phyloP scores from a whole-genome alignment of 2,329 filamentous ascomycete species.

The Tolypocladium sp. region DNA sequence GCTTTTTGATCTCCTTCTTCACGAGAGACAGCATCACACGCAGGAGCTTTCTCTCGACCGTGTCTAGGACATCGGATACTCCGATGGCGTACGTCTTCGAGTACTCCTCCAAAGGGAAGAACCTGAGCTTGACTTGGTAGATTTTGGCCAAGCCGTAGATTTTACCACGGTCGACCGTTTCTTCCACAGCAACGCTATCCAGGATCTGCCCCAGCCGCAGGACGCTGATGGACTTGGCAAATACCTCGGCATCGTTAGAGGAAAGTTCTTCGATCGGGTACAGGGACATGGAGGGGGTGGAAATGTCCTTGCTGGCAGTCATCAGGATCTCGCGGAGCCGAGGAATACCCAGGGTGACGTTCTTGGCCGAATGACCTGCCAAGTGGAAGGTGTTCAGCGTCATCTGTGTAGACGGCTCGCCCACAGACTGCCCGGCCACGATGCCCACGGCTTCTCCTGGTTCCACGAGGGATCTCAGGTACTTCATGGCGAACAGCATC shows the following conservation, averaged over 20 bases:
- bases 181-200: conserved; percentile 71
- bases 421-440: conserved; percentile 91
- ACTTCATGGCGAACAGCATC: conserved; percentile 81
- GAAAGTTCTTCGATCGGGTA: conserved; percentile 65
- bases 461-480: conserved; percentile 83
- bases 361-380: conserved; percentile 95
- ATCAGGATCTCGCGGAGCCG: conserved; percentile 96
- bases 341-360: conserved; percentile 97
- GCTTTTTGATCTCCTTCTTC: conserved; percentile 76
- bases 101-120: conserved; percentile 83
- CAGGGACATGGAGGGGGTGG: conserved; percentile 85
- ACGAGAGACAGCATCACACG: conserved; percentile 61
- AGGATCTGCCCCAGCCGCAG: conserved; percentile 77
- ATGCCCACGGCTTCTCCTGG: conserved; percentile 95
- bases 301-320: conserved; percentile 85
- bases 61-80: conserved; percentile 64
- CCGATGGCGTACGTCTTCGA: conserved; percentile 75
- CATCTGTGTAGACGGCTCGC: conserved; percentile 98
- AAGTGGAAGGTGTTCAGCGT: conserved; percentile 99
- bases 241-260: conserved; percentile 60
- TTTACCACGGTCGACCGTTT: conserved; percentile 65
- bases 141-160: conserved; percentile 67
- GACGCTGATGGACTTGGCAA: conserved; percentile 86
- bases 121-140: conserved; percentile 71
- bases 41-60: conserved; percentile 75